phyloP scores from a whole-genome alignment of 108 stramenopile genomes.

The Pseudonitzschia pungens region DNA sequence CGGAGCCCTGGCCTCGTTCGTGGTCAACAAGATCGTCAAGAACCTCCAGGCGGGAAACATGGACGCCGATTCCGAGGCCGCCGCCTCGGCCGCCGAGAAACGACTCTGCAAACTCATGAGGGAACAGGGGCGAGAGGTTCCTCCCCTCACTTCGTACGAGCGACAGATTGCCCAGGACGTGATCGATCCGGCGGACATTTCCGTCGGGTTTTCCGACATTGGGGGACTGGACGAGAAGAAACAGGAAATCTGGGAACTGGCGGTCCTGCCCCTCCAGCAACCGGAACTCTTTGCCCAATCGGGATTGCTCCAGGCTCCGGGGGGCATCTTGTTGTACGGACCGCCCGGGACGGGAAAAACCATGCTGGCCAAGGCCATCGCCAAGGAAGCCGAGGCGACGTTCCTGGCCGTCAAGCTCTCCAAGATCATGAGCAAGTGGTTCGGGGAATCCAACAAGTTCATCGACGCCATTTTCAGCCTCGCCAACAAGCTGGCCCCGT shows the following conservation, averaged over 20 bases:
- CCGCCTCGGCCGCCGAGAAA: conserved; percentile 32
- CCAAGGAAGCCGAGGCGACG: conserved; percentile 92
- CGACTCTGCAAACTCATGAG: conserved; percentile 33
- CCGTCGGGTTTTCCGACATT: conserved; percentile 74
- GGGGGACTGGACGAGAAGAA: conserved; percentile 89
- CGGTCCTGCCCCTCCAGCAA: conserved; percentile 86
- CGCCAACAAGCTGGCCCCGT: conserved; percentile 90
- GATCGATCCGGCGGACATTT: conserved; percentile 74
- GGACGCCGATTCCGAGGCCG: conserved; percentile 20
- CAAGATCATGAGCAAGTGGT: conserved; percentile 95
- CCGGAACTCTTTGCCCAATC: conserved; percentile 77
- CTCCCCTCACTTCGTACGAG: conserved; percentile 59
- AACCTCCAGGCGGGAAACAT: neutral
- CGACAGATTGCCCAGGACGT: conserved; percentile 80
- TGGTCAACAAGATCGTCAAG: conserved; percentile 31
- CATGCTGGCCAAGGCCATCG: conserved; percentile 98
- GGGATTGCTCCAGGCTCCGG: conserved; percentile 73
- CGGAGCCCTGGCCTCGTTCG: conserved; percentile 21
- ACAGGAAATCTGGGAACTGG: conserved; percentile 88
- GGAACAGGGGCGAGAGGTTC: conserved; percentile 20
- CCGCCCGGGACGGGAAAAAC: conserved; percentile 89
- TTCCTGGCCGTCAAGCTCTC: conserved; percentile 92
- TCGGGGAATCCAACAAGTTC: conserved; percentile 95
- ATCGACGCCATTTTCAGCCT: conserved; percentile 91
- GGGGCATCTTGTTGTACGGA: conserved; percentile 95